Percentiles rank a stretch among this genome's conserved stretches.
Conservation (phyloP, 2,329 filamentous ascomycete species). For the Diplodia corticola region DNA sequence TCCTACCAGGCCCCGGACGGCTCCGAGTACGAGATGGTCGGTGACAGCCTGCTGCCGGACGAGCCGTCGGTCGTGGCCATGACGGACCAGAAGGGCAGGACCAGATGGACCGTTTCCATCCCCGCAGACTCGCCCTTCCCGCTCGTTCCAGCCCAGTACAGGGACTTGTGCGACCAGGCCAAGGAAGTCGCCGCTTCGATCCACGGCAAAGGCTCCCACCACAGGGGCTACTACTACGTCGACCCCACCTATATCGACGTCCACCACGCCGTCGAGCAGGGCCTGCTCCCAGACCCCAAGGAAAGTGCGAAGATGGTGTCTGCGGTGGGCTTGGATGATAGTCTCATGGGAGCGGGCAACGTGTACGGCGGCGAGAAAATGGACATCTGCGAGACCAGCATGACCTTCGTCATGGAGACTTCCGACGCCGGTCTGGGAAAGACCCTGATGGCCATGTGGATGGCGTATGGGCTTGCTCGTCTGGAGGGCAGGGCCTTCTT, state of each 20-base stretch:
- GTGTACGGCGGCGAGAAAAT: conserved; percentile 39
- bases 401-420: conserved; percentile 78
- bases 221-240: conserved; percentile 59
- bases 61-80: conserved; percentile 73
- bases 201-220: conserved; percentile 34
- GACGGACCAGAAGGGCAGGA: conserved; percentile 62
- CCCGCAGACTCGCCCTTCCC: conserved; percentile 68
- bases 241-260: conserved; percentile 76
- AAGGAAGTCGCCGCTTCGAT: conserved; percentile 58
- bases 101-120: conserved; percentile 81
- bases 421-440: conserved; percentile 74
- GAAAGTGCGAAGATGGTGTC: conserved; percentile 32
- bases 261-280: conserved; percentile 65
- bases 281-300: conserved; percentile 56
- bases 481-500: conserved; percentile 77
- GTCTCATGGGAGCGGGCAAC: conserved; percentile 10
- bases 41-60: conserved; percentile 65
- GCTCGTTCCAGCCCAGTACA: conserved; percentile 64
- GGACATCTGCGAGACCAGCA: conserved; percentile 64
- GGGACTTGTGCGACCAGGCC: conserved; percentile 67
- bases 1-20: conserved; percentile 30
- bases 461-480: conserved; percentile 76
- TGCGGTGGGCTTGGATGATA: conserved; percentile 29
- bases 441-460: conserved; percentile 78
- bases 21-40: conserved; percentile 66